Percentiles rank a stretch among this genome's conserved stretches.
Evolutionary conservation across 1,284 basidiomycete species (phyloP).

Genomic region (Naganishia sp.): DNA sequence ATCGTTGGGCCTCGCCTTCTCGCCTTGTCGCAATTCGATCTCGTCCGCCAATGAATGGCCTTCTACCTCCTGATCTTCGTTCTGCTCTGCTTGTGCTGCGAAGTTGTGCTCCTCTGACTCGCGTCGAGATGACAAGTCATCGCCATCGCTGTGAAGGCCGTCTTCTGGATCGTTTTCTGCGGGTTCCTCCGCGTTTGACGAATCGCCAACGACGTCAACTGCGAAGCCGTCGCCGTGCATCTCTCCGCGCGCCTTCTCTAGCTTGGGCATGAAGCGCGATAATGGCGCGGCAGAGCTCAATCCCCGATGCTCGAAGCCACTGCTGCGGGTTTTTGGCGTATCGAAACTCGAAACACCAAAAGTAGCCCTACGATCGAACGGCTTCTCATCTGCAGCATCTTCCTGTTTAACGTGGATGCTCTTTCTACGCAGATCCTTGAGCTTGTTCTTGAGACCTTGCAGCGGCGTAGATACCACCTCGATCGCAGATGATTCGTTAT

Average conservation of each 20-base stretch:
- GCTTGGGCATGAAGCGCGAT: constrained; percentile 20
- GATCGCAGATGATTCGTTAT: background rate
- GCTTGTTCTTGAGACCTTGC: constrained; percentile 24
- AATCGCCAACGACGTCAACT: too few species aligned
- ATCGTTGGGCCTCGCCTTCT: background rate
- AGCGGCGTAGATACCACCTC: constrained; percentile 15
- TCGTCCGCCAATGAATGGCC: constrained; percentile 6
- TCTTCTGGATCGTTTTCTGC: too few species aligned
- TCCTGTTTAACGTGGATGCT: constrained; percentile 16
- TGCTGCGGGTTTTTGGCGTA: background rate
- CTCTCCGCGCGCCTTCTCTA: background rate
- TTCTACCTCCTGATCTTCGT: background rate
- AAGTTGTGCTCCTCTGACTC: background rate
- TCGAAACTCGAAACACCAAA: constrained; percentile 1
- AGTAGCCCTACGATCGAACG: constrained; percentile 18
- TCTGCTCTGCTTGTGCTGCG: background rate
- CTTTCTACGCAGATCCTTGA: constrained; percentile 15
- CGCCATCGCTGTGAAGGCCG: background rate
- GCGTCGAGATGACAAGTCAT: background rate
- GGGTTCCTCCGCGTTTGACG: too few species aligned
- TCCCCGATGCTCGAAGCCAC: constrained; percentile 6
- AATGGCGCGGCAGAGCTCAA: constrained; percentile 15
- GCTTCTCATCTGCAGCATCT: constrained; percentile 17
- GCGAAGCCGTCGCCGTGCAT: too few species aligned
- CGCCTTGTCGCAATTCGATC: background rate